These are phyloP conservation scores for Pyracantha coccinea DNA, from an alignment of 331 rosid genomes.

Conservation along the genomic window DNA sequence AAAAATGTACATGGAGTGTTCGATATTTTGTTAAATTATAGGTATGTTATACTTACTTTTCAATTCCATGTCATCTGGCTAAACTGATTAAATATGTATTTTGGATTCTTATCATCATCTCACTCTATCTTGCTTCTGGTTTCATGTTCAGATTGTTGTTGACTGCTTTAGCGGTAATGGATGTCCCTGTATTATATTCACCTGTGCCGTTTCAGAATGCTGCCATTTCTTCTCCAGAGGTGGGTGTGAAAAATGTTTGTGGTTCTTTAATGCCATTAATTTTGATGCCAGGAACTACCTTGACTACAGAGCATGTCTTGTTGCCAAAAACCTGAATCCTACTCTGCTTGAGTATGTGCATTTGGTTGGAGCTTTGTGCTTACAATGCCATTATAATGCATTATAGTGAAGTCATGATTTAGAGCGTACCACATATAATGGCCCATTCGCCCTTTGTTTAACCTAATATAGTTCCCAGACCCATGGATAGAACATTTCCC, in stretches of 20 bases:
- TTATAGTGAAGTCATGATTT: neutral
- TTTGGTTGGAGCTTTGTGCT: neutral
- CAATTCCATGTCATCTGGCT: neutral
- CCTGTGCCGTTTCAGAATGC: slow-evolving; percentile 82
- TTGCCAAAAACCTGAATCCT: neutral
- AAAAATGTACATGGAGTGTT: slow-evolving; percentile 63
- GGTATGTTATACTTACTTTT: slow-evolving; percentile 34
- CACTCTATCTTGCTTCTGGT: slow-evolving; percentile 3
- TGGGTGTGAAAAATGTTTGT: slow-evolving; percentile 15
- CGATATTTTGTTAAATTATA: slow-evolving; percentile 76
- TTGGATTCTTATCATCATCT: slow-evolving; percentile 5
- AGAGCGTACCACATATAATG: neutral
- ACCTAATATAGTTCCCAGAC: neutral
- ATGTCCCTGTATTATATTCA: slow-evolving; percentile 76
- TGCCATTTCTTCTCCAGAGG: slow-evolving; percentile 77
- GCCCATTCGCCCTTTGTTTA: neutral
- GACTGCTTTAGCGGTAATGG: slow-evolving; percentile 61
- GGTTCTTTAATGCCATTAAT: neutral
- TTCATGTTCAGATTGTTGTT: slow-evolving; percentile 53
- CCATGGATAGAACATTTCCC: neutral
- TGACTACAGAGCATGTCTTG: neutral
- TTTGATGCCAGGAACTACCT: neutral
- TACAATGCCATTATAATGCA: neutral
- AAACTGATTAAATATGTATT: slow-evolving; percentile 12
- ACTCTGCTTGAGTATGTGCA: neutral